A percentile compares a stretch with the other conserved stretches of the same genome.
Conservation (phyloP, 2,329 filamentous ascomycete species). For the Botrytis sinoallii region DNA sequence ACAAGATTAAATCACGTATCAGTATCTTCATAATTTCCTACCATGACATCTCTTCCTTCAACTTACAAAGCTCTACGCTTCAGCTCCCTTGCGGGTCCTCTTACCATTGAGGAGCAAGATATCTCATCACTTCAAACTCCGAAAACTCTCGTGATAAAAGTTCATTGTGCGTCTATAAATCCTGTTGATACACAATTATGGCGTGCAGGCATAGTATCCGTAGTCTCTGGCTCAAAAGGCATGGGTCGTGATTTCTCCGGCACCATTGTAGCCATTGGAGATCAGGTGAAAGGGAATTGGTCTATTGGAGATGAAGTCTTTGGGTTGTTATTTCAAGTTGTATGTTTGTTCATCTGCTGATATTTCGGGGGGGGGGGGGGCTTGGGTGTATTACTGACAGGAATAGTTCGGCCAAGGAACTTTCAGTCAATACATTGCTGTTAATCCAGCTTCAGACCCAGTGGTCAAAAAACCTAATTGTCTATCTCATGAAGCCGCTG, state of each 20-base stretch:
- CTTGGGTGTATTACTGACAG: neutral
- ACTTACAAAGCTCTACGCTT: constrained; percentile 26
- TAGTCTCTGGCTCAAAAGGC: constrained; percentile 34
- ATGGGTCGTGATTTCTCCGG: constrained; percentile 37
- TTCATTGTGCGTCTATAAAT: constrained; percentile 36
- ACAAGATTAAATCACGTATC: neutral
- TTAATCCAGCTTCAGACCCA: constrained; percentile 31
- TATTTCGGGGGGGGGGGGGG: too few relatives aligned
- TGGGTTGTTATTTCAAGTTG: constrained; percentile 34
- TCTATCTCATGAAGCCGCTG: constrained; percentile 44
- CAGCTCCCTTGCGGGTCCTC: constrained; percentile 22
- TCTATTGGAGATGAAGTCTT: constrained; percentile 41
- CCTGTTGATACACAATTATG: constrained; percentile 36
- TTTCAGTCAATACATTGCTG: constrained; percentile 33
- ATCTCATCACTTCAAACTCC: constrained; percentile 26
- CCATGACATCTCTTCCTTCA: constrained; percentile 10
- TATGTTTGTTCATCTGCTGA: constrained; percentile 20
- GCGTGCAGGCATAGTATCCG: constrained; percentile 29
- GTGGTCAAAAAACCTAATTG: constrained; percentile 41
- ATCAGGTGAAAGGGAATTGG: constrained; percentile 34
- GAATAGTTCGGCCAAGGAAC: constrained; percentile 35
- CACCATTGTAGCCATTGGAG: constrained; percentile 38
- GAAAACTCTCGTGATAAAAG: constrained; percentile 33
- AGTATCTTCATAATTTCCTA: neutral
- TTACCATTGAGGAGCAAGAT: constrained; percentile 28